Evolutionary conservation across 1,139 yeast species (phyloP).

Genomic region (Hyphopichia wangnamkhiaoensis): DNA sequence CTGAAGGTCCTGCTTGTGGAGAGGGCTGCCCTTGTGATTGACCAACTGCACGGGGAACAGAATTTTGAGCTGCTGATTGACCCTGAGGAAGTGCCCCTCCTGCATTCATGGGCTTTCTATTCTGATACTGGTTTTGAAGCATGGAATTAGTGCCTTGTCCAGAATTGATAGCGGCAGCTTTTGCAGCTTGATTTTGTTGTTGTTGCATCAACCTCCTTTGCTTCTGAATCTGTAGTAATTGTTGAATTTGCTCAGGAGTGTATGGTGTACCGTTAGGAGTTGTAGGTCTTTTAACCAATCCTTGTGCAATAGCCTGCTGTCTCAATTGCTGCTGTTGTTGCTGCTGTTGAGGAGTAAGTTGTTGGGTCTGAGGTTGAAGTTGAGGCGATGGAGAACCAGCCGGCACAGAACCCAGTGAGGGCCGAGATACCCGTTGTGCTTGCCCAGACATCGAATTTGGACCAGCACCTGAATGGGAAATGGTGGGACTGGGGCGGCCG

Average conservation of each 20-base stretch:
- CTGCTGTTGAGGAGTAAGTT: conserved; percentile 6
- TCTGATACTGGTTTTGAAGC: conserved; percentile 5
- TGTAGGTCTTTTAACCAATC: conserved; percentile 34
- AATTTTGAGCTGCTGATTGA: conserved; percentile 6
- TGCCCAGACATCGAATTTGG: background rate
- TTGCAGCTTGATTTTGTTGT: conserved; percentile 25
- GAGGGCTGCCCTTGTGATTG: conserved; percentile 1
- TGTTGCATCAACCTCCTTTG: conserved; percentile 53
- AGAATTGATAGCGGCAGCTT: conserved; percentile 14
- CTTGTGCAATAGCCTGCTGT: conserved; percentile 14
- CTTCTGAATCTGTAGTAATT: conserved; percentile 51
- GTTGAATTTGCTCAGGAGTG: conserved; percentile 57
- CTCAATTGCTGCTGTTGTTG: conserved; percentile 24
- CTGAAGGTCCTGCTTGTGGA: conserved; percentile 3
- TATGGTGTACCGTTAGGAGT: conserved; percentile 56
- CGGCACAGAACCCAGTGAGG: conserved; percentile 4
- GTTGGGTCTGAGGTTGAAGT: conserved; percentile 1
- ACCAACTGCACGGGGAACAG: background rate
- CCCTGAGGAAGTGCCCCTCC: background rate
- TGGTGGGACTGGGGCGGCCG: background rate
- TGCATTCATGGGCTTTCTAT: background rate
- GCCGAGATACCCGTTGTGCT: conserved; percentile 1
- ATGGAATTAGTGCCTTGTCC: conserved; percentile 5
- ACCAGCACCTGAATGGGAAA: background rate
- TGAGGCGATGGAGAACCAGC: conserved; percentile 5